Evolutionary conservation across 805 yeast species (phyloP).

Genomic region (Schwanniomyces sp.): DNA sequence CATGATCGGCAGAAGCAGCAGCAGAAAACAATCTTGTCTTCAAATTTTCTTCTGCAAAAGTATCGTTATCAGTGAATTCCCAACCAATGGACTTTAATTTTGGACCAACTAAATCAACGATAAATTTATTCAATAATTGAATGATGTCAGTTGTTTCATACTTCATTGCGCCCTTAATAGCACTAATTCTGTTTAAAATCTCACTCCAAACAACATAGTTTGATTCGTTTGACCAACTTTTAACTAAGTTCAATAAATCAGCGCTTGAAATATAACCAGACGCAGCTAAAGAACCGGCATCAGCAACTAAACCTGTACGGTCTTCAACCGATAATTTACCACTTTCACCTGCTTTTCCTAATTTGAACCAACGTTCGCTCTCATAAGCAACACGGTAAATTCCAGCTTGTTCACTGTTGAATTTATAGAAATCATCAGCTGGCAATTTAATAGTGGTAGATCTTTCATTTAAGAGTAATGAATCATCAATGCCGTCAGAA

Average conservation of each 20-base stretch:
- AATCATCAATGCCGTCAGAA: slow-evolving; percentile 57
- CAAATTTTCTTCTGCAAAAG: slow-evolving; percentile 63
- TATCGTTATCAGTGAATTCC: slow-evolving; percentile 55
- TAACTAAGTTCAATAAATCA: slow-evolving; percentile 57
- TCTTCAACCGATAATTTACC: slow-evolving; percentile 70
- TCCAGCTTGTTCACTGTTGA: slow-evolving; percentile 74
- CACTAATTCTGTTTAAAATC: slow-evolving; percentile 48
- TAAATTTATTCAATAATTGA: slow-evolving; percentile 52
- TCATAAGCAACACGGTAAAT: slow-evolving; percentile 73
- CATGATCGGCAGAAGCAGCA: slow-evolving; percentile 56
- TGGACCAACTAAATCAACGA: slow-evolving; percentile 52
- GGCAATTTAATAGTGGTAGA: slow-evolving; percentile 41
- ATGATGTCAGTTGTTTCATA: slow-evolving; percentile 50
- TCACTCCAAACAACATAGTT: slow-evolving; percentile 71
- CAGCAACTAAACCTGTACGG: slow-evolving; percentile 79
- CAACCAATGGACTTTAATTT: slow-evolving; percentile 63
- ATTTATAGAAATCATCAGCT: slow-evolving; percentile 56
- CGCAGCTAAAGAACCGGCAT: slow-evolving; percentile 67
- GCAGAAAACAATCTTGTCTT: slow-evolving; percentile 62
- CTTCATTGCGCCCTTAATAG: slow-evolving; percentile 53
- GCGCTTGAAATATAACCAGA: slow-evolving; percentile 69
- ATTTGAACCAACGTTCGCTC: slow-evolving; percentile 65
- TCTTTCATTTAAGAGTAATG: slow-evolving; percentile 50
- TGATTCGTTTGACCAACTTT: slow-evolving; percentile 57
- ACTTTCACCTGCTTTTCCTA: slow-evolving; percentile 59